Percentiles rank a stretch among this genome's conserved stretches.
Evolutionary conservation across 306 rosid genomes (phyloP).

Genomic region (Aeschynomene evenia): DNA sequence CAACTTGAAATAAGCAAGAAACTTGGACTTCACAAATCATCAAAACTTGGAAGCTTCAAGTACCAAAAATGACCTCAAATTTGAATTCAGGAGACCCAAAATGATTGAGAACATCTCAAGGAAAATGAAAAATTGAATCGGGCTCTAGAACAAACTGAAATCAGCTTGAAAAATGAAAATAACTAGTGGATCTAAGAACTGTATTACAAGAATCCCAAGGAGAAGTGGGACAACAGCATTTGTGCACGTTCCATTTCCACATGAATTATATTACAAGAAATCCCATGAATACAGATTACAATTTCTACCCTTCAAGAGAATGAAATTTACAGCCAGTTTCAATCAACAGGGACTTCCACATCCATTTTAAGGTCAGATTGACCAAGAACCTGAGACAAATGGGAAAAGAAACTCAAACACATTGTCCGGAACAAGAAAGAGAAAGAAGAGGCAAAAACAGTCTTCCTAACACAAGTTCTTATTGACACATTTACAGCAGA

Average conservation of each 20-base stretch:
- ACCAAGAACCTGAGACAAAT: conserved; percentile 62
- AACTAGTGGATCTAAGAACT: conserved; percentile 27
- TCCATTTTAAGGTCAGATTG: conserved; percentile 65
- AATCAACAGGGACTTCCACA: conserved; percentile 83
- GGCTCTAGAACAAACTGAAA: conserved; percentile 7
- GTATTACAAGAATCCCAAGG: conserved; percentile 32
- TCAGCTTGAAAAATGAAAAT: conserved; percentile 12
- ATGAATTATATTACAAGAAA: conserved; percentile 26
- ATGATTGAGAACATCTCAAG: conserved; percentile 3
- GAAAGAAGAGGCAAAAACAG: background rate
- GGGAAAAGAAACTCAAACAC: background rate
- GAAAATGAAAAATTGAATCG: background rate
- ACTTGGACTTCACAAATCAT: background rate
- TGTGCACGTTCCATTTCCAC: conserved; percentile 32
- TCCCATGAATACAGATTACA: conserved; percentile 6
- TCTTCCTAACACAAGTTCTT: conserved; percentile 11
- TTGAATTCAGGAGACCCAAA: background rate
- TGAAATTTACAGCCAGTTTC: conserved; percentile 14
- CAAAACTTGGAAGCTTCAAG: conserved; percentile 4
- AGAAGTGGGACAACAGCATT: conserved; percentile 12
- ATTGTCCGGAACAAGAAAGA: background rate
- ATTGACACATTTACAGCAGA: background rate
- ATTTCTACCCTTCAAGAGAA: conserved; percentile 23
- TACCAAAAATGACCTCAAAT: background rate
- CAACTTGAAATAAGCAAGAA: background rate